Evolutionary conservation across 106 monocot species (phyloP).

Genomic region (Allium sativum): DNA sequence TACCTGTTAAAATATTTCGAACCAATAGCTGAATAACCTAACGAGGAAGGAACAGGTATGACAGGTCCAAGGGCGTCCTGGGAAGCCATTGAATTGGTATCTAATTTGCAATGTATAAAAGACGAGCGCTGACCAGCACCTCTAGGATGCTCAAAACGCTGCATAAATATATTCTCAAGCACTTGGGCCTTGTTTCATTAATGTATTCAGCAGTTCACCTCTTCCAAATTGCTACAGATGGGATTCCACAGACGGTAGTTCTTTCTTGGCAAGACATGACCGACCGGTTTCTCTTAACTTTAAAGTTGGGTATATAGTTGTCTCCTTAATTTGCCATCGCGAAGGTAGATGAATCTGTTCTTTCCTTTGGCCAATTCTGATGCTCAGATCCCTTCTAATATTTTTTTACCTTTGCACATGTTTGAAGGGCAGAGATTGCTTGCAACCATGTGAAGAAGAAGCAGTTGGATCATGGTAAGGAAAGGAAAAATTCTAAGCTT

Average conservation of each 20-base stretch:
- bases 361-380: conserved; percentile 13
- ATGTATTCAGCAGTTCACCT: conserved; percentile 33
- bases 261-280: conserved; percentile 56
- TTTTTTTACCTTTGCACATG: conserved; percentile 82
- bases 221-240: conserved; percentile 16
- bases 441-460: conserved; percentile 57
- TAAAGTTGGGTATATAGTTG: conserved; percentile 46
- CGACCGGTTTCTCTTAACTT: conserved; percentile 20
- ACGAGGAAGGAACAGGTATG: conserved; percentile 17
- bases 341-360: conserved; percentile 47
- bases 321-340: conserved; percentile 67
- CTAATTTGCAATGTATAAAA: conserved; percentile 30
- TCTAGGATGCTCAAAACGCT: conserved; percentile 9
- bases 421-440: conserved; percentile 75
- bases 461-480: conserved; percentile 62
- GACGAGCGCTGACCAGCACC: not conserved
- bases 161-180: conserved; percentile 23
- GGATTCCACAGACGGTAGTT: conserved; percentile 57
- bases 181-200: conserved; percentile 44
- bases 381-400: conserved; percentile 36
- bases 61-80: conserved; percentile 15
- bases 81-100: conserved; percentile 7
- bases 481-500: conserved; percentile 51
- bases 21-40: too few relatives aligned
- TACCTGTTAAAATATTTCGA: not conserved